Evolutionary conservation across 2,329 filamentous ascomycete species (phyloP), one percentile per base, ranked within the genome.

Genomic region (Nothomitra cinnamomea): DNA sequence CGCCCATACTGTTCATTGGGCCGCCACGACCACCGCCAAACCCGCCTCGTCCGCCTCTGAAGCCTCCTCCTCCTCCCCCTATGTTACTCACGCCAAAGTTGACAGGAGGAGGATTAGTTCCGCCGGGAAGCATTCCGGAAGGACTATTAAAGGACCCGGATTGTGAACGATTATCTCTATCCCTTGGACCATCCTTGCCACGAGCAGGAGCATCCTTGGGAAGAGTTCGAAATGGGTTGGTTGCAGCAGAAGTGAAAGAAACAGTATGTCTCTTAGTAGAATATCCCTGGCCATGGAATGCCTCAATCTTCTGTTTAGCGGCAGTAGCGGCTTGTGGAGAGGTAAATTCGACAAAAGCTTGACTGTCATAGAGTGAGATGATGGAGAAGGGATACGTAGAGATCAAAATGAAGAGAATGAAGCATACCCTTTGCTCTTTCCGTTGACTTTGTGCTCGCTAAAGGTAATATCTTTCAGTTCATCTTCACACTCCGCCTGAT

Each of bases 401-500:
- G 40, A 19, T 3, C n/a, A 54, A 42, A 58, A 50, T 52, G 56
- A 24, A 50, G 3, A 10, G 21, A 28, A 2, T 2, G 12, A 32
- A 1, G 36, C 80, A 58, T 75, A 94, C 89, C 92, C 90, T 72
- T 96, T 95, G 69, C 87, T 95, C 71, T 98, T 98, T 60, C 92
- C 92, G 60, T 98, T 98, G 49, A 96, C 89, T 66, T 98, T 98
- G 69, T 96, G 92, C 66, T 98, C 92, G 62, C 87, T 95, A 66
- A 96, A 98, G 0, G 89, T 95, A 52, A 98, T 80, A 57, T 96
- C 92, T 62, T 86, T 88, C 17, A 96, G 71, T 62, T 95, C 87
- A 47, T 82, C 77, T 66, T 96, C 92, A 60, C 80, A 86, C 1
- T 77, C 78, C n/a, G 84, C 86, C 58, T 85, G 77, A 59, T 81